Evolutionary conservation across 306 rosid genomes (phyloP).

Genomic region (Lablab purpureus): DNA sequence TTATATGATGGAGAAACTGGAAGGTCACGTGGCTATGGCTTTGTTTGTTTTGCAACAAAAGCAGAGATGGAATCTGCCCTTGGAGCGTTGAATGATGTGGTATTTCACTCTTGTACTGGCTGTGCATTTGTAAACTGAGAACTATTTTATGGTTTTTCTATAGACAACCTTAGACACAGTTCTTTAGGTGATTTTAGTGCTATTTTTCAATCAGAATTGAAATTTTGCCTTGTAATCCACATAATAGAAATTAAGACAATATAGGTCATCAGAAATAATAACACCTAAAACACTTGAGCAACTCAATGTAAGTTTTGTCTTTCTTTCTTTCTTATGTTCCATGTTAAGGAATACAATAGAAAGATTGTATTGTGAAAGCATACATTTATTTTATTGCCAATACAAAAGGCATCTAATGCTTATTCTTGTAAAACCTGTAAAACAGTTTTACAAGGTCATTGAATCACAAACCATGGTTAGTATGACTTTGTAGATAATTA

Average conservation of each 20-base stretch:
- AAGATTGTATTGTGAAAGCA: not conserved
- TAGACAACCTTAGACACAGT: not conserved
- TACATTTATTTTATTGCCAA: not conserved
- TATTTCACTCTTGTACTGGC: conserved; percentile 39
- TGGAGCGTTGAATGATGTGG: conserved; percentile 70
- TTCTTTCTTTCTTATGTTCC: not conserved
- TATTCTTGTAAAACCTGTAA: not conserved
- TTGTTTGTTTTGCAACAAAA: conserved; percentile 71
- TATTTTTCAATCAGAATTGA: not conserved
- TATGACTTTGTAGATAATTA: no score
- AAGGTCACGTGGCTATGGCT: conserved; percentile 91
- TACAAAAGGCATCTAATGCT: not conserved
- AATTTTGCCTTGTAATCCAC: not conserved
- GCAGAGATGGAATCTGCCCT: conserved; percentile 93
- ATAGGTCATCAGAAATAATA: not conserved
- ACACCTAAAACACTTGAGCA: not conserved
- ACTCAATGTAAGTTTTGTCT: not conserved
- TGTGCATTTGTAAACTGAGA: not conserved
- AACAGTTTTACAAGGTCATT: no score
- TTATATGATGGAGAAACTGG: conserved; percentile 88
- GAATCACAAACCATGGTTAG: no score
- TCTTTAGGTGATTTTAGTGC: not conserved
- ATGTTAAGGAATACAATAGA: not conserved
- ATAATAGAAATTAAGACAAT: not conserved
- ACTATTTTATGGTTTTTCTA: not conserved